Evolutionary conservation across 495 filamentous ascomycete genomes (phyloP).

Genomic region (Jackrogersella minutella): DNA sequence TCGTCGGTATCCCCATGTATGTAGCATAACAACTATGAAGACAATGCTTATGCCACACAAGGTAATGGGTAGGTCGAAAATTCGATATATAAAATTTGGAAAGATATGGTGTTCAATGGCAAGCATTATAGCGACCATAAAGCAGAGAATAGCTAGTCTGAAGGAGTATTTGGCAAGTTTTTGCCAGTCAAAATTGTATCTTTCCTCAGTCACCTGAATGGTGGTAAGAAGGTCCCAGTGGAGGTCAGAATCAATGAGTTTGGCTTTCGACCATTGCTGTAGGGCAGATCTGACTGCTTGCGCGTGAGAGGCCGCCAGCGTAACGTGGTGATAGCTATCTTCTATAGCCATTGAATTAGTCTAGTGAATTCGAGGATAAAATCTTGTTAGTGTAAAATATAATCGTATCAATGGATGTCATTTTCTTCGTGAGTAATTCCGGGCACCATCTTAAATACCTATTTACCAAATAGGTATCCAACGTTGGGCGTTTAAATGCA

Average conservation of each 20-base stretch:
- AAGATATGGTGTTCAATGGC: neutral
- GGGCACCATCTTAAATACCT: too few relatives aligned
- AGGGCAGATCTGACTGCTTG: neutral
- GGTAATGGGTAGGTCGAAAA: neutral
- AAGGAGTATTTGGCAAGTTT: constrained; percentile 10
- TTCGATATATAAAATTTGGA: neutral
- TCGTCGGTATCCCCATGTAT: constrained; percentile 5
- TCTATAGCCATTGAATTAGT: neutral
- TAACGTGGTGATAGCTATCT: neutral
- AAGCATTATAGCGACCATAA: neutral
- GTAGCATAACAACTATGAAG: neutral
- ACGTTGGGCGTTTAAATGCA: too few relatives aligned
- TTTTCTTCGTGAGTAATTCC: too few relatives aligned
- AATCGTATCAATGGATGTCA: too few relatives aligned
- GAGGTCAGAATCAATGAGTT: constrained; percentile 1
- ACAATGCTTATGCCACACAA: neutral
- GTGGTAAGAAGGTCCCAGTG: neutral
- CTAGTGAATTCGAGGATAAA: neutral
- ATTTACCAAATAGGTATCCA: too few relatives aligned
- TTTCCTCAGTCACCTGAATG: constrained; percentile 5
- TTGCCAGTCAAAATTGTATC: neutral
- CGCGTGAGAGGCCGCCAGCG: neutral
- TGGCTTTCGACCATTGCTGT: constrained; percentile 9
- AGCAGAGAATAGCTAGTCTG: neutral
- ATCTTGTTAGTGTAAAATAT: neutral